A percentile compares a stretch with the other conserved stretches of the same genome.
Conservation (phyloP, 1,284 basidiomycete species). For the Ustilago xerochloae region DNA sequence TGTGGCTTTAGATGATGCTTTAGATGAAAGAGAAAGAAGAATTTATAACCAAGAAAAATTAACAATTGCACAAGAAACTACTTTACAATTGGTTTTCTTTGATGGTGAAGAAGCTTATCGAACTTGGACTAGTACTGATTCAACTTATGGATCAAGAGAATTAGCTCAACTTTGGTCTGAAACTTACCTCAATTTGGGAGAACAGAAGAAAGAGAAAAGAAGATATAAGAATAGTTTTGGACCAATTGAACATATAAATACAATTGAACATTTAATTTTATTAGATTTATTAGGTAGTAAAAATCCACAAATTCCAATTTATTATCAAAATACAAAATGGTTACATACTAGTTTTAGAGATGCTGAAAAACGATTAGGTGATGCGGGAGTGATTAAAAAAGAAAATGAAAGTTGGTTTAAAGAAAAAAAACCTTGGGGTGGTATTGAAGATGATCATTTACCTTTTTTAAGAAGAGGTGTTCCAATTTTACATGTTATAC, state of each 20-base stretch:
- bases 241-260: slow-evolving; percentile 56
- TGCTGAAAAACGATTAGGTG: slow-evolving; percentile 48
- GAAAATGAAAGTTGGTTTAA: slow-evolving; percentile 28
- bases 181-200: slow-evolving; percentile 17
- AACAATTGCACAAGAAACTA: slow-evolving; percentile 76
- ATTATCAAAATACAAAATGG: slow-evolving; percentile 58
- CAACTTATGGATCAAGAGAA: slow-evolving; percentile 84
- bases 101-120: slow-evolving; percentile 98
- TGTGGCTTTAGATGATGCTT: slow-evolving; percentile 55
- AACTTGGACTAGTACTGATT: slow-evolving; percentile 88
- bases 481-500: slow-evolving; percentile 88
- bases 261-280: slow-evolving; percentile 63
- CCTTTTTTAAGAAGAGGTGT: slow-evolving; percentile 89
- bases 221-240: slow-evolving; percentile 29
- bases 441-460: slow-evolving; percentile 92
- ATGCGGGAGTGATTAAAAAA: slow-evolving; percentile 6
- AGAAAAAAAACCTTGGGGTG: slow-evolving; percentile 71
- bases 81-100: slow-evolving; percentile 94
- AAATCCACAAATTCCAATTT: slow-evolving; percentile 53
- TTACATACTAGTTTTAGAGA: slow-evolving; percentile 45
- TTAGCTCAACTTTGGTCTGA: slow-evolving; percentile 48
- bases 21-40: slow-evolving; percentile 47
- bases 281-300: slow-evolving; percentile 63
- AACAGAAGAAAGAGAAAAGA: slow-evolving; percentile 9
- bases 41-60: slow-evolving; percentile 16